phyloP scores from a whole-genome alignment of 1,284 basidiomycete genomes.

The Ganoderma leucocontextum region DNA sequence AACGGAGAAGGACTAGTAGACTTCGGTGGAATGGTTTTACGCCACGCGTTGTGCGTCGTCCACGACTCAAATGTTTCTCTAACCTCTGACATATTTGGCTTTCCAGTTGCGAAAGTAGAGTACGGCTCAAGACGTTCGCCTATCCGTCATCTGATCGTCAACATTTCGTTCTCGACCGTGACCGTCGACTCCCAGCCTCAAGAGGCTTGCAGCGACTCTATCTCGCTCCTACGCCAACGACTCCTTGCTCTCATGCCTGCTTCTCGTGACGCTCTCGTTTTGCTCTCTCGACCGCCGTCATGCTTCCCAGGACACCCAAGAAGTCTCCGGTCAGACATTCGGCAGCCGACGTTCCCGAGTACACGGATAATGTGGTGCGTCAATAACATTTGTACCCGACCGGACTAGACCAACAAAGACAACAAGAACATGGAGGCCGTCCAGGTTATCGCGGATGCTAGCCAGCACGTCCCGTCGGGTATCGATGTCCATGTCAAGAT shows the following conservation, averaged over 20 bases:
- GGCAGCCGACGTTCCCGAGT: neutral
- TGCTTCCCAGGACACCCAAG: neutral
- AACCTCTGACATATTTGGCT: neutral
- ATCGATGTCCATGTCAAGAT: slow-evolving; percentile 28
- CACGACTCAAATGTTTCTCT: too few species aligned
- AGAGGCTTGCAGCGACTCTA: neutral
- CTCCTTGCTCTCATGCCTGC: neutral
- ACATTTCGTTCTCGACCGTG: neutral
- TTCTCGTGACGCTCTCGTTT: neutral
- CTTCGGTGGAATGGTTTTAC: too few species aligned
- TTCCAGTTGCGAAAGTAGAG: neutral
- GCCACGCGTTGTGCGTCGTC: too few species aligned
- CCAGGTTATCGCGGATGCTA: slow-evolving; percentile 27
- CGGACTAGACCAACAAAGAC: neutral
- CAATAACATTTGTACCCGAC: neutral
- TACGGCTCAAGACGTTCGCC: neutral
- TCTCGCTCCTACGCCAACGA: neutral
- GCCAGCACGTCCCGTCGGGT: slow-evolving; percentile 16
- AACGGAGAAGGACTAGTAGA: too few species aligned
- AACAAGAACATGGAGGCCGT: slow-evolving; percentile 24
- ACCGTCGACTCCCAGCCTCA: neutral
- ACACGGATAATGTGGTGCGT: slow-evolving; percentile 6
- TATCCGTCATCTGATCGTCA: neutral
- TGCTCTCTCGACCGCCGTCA: neutral
- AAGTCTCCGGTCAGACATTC: neutral